Base-by-base conservation (phyloP, 345 rosid genomes). In the Salix caprea region DNA sequence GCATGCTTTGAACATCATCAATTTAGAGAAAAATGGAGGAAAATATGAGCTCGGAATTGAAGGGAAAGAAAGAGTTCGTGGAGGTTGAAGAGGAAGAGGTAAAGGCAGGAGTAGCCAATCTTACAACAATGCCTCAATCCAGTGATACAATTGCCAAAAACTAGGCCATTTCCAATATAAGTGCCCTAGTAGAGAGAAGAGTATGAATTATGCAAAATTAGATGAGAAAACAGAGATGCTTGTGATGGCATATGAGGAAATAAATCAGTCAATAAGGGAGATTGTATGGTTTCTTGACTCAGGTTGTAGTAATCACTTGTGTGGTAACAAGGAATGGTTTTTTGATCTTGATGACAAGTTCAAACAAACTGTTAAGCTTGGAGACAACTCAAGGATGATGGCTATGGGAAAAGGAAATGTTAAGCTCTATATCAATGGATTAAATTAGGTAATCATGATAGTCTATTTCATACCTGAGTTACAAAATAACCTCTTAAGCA, bases 301-400 rank as follows among this genome's bases (percentile, higher is more conserved):
- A 65, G 37, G 10, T 1, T 65, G 2, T 0, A 37, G 52, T 16
- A 40, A 68, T 10, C 32, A 68, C 26, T 60, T 40, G 52, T 61
- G 68, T 73, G 16, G n/a, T 39, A 61, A 73, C 16, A 61, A 73
- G 54, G 14, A 73, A 56, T 61, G 76, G 76, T 73, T 73, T 7
- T 61, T 19, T 28, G 16, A 73, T 60, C 54, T 73, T 73, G 24
- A 73, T 60, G 26, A 40, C 13, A 54, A 15, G 16, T 73, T 73
- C 7, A 19, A 15, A 4, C 34, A 73, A 73, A 40, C 15, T 40
- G 16, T 73, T 24, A 73, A 73, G 68, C 71, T 68, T 2, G 4
- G 6, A 5, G 34, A 68, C 39, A 39, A 68, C n/a, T 68, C 32
- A 19, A 34, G 1, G 24, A 61, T 73, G 68, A 36, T 16, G 62